Evolutionary conservation across 108 stramenopile species (phyloP).

Genomic region (Cyclotella sp.): DNA sequence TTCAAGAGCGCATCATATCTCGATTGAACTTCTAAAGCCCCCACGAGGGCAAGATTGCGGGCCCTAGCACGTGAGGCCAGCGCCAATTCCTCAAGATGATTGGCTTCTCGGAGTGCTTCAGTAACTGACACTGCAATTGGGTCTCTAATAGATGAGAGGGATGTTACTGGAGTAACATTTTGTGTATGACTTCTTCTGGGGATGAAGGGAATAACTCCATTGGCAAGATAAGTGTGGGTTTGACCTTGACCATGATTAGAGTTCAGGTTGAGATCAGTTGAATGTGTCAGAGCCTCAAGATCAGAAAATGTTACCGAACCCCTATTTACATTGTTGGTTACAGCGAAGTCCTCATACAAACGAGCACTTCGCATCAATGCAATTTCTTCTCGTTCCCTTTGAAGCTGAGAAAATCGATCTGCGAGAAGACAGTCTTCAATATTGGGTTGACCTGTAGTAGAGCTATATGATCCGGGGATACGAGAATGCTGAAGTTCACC

Average conservation of each 20-base stretch:
- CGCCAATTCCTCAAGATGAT: constrained; percentile 31
- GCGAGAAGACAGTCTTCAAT: not conserved
- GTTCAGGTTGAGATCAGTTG: too few relatives aligned
- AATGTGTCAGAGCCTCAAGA: too few relatives aligned
- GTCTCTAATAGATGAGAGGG: not conserved
- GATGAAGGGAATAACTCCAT: too few relatives aligned
- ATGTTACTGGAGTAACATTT: too few relatives aligned
- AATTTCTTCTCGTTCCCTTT: not conserved
- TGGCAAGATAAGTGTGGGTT: too few relatives aligned
- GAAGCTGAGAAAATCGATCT: not conserved
- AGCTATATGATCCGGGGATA: not conserved
- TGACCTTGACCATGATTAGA: too few relatives aligned
- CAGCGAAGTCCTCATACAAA: not conserved
- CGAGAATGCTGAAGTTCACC: too few relatives aligned
- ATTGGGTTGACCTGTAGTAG: not conserved
- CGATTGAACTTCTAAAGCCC: constrained; percentile 5
- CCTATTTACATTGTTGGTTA: too few relatives aligned
- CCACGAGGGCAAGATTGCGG: constrained; percentile 17
- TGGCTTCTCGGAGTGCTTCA: constrained; percentile 23
- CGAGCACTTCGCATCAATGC: not conserved
- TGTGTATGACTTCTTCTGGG: too few relatives aligned
- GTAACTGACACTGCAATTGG: not conserved
- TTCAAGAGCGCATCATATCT: not conserved
- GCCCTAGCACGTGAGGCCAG: constrained; percentile 22
- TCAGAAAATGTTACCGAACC: too few relatives aligned